phyloP scores from a whole-genome alignment of 2,329 filamentous ascomycete species.

The Nigrospora osmanthi region DNA sequence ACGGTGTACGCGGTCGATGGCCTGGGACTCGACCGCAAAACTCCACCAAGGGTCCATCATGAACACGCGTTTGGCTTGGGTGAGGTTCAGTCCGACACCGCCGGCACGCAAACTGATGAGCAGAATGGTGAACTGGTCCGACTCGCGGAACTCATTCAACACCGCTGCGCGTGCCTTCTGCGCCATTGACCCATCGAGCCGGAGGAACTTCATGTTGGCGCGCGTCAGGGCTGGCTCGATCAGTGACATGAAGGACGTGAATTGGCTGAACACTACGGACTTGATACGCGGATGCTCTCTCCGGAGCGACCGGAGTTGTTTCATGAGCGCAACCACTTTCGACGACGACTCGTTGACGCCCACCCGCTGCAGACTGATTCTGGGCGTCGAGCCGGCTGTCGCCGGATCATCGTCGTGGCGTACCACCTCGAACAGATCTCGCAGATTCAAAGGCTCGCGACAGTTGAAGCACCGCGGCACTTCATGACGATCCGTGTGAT shows the following conservation, averaged over 20 bases:
- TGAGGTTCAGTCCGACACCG: conserved; percentile 89
- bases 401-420: conserved; percentile 60
- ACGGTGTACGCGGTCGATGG: conserved; percentile 93
- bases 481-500: conserved; percentile 70
- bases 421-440: conserved; percentile 89
- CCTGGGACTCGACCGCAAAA: conserved; percentile 92
- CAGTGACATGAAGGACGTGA: conserved; percentile 90
- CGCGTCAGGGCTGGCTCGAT: conserved; percentile 73
- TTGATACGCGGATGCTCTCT: conserved; percentile 63
- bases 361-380: conserved; percentile 53
- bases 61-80: conserved; percentile 79
- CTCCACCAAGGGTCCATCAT: conserved; percentile 99
- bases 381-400: conserved; percentile 32
- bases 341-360: conserved; percentile 67
- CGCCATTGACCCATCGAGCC: conserved; percentile 83
- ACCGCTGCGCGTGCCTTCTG: conserved; percentile 79
- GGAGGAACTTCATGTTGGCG: conserved; percentile 70
- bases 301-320: conserved; percentile 63
- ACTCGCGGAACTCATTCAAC: conserved; percentile 61
- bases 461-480: conserved; percentile 85
- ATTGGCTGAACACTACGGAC: conserved; percentile 92
- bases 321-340: conserved; percentile 76
- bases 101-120: conserved; percentile 82
- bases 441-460: conserved; percentile 69
- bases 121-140: conserved; percentile 61